phyloP scores from a whole-genome alignment of 164 flowering plant species.

The Liquidambar formosana region DNA sequence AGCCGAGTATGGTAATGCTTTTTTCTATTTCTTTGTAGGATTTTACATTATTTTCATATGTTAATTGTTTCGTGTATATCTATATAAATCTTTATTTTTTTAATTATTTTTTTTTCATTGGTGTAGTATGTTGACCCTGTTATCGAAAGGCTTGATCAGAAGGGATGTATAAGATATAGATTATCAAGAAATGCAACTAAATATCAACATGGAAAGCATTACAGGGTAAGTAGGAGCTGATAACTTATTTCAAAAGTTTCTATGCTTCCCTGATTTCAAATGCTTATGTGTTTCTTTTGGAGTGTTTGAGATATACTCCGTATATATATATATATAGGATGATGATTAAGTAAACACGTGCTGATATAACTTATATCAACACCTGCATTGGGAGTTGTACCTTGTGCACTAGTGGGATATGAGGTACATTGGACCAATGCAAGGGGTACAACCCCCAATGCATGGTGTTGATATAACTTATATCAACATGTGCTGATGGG shows the following conservation, averaged over 20 bases:
- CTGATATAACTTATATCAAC: too few relatives aligned
- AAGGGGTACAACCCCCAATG: too few relatives aligned
- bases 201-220: constrained; percentile 85
- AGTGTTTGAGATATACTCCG: not conserved
- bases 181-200: constrained; percentile 77
- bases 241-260: not conserved
- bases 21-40: not conserved
- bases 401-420: too few relatives aligned
- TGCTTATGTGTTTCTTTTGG: not conserved
- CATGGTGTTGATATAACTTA: too few relatives aligned
- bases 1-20: constrained; percentile 57
- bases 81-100: not conserved
- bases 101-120: not conserved
- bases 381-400: too few relatives aligned
- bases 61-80: too few relatives aligned
- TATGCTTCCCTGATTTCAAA: not conserved
- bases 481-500: too few relatives aligned
- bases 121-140: constrained; percentile 86
- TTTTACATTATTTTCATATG: not conserved
- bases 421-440: too few relatives aligned
- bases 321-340: too few relatives aligned
- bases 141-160: constrained; percentile 70
- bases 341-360: too few relatives aligned
- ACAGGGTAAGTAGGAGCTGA: constrained; percentile 50
- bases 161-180: constrained; percentile 61